A percentile compares a stretch with the other conserved stretches of the same genome.
These are phyloP conservation scores for Gelatoporia subvermispora DNA, from an alignment of 768 basidiomycete species.

Conservation along the genomic window DNA sequence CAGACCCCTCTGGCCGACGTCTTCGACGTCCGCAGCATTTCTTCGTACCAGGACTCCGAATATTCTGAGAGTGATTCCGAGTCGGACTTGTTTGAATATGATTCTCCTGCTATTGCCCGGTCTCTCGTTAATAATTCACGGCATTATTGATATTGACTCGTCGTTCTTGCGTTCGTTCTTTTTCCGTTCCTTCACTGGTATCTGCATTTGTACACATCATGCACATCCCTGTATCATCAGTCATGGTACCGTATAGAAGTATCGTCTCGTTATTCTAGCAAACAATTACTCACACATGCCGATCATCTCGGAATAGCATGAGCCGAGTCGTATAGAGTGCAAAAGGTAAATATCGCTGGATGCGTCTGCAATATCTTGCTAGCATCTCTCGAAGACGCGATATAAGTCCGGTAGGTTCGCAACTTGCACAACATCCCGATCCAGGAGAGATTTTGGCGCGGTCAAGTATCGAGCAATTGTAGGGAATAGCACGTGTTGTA, in stretches of 20 bases:
- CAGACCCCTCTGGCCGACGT: slow-evolving; percentile 79
- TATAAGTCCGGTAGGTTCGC: slow-evolving; percentile 91
- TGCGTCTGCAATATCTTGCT: too few species aligned
- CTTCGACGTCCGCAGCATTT: slow-evolving; percentile 51
- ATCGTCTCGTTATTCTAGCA: too few species aligned
- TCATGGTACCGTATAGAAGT: too few species aligned
- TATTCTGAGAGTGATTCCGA: slow-evolving; percentile 23
- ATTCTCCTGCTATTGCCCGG: slow-evolving; percentile 22
- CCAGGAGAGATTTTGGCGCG: slow-evolving; percentile 62
- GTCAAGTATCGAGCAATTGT: slow-evolving; percentile 72
- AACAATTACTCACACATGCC: too few species aligned
- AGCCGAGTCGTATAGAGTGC: too few species aligned
- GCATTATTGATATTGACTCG: neutral
- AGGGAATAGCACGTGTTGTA: slow-evolving; percentile 89
- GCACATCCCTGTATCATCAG: too few species aligned
- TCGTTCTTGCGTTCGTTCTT: too few species aligned
- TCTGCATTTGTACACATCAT: too few species aligned
- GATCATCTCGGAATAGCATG: too few species aligned
- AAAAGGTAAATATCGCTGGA: too few species aligned
- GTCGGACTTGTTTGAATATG: slow-evolving; percentile 32
- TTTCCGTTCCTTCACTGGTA: too few species aligned
- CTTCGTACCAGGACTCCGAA: slow-evolving; percentile 28
- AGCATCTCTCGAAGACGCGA: slow-evolving; percentile 93
- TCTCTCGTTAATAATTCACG: slow-evolving; percentile 4
- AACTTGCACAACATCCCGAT: slow-evolving; percentile 76